phyloP scores from a whole-genome alignment of 2,329 filamentous ascomycete species.

The Aspergillus costaricaensis region DNA sequence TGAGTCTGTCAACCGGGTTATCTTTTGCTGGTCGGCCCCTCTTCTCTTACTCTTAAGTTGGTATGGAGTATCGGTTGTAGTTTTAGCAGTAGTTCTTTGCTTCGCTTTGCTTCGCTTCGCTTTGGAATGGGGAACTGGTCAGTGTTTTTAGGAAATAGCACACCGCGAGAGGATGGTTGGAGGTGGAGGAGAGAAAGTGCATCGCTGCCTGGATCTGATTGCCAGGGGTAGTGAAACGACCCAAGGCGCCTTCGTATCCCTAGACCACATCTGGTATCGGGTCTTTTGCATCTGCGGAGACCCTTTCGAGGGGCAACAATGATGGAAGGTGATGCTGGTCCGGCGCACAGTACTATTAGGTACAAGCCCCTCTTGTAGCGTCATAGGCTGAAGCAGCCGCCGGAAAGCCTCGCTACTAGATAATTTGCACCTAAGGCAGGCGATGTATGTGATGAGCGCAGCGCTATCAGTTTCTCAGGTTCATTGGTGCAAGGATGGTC shows the following conservation, averaged over 20 bases:
- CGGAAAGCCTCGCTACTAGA: not conserved
- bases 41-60: not conserved
- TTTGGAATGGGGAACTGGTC: not conserved
- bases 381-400: constrained; percentile 8
- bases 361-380: constrained; percentile 4
- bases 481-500: not conserved
- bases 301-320: constrained; percentile 1
- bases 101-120: constrained; percentile 3
- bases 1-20: constrained; percentile 6
- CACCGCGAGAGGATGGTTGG: not conserved
- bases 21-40: constrained; percentile 6
- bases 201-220: not conserved
- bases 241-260: constrained; percentile 5
- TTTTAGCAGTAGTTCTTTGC: not conserved
- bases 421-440: not conserved
- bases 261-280: not conserved
- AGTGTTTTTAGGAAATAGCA: not conserved
- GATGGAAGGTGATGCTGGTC: not conserved
- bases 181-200: not conserved
- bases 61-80: too few species aligned
- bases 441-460: not conserved
- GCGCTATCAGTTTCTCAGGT: not conserved
- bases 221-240: constrained; percentile 8
- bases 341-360: not conserved
- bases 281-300: constrained; percentile 1